Evolutionary conservation across 371 early-diverging fungal species (phyloP), one percentile per base, ranked within the genome.

Genomic region (Mucor racemosus): DNA sequence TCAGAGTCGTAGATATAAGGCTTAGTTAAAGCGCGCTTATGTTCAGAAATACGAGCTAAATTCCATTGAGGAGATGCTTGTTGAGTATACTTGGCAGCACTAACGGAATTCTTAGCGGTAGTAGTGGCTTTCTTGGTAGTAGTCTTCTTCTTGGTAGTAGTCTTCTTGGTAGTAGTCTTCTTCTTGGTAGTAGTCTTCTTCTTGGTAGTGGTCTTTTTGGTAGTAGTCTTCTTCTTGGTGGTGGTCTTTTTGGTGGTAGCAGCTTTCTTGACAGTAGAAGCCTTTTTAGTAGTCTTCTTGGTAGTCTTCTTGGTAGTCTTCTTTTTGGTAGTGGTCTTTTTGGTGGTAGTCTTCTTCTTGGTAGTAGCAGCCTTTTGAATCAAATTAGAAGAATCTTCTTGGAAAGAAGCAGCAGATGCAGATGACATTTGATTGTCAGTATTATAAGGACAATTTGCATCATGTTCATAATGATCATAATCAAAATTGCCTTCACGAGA

Each of bases 41-140:
- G 75, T 65, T 78, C 64, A 33, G 83, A 82, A 19, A 78, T 65
- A 48, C 83, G 78, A 17, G 60, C 73, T 41, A 82, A 72, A 40
- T 80, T 78, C 83, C 83, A 82, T 33, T 61, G 72, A 44, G 82
- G 73, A 58, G 61, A 39, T 0, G n/a, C 26, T 68, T 81, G 77
- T 19, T 68, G 42, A 13, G 34, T 14, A 44, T 74, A 74, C 19
- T 39, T 19, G 35, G 58, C 39, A 17, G 58, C 36, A 19, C 15
- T 17, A 44, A 56, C 42, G 13, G 42, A n/a, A 38, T 53, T 13
- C 26, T 53, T 26, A 14, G 40, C 26, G 40, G 54, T 62, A 1
- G 41, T 60, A 10, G 67, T 31, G 15, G 58, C n/a, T 9, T 44
- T 44, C 9, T 64, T 67, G n/a, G 66, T 26, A 26, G 26, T 26